Base-by-base conservation (phyloP, 2,329 filamentous ascomycete genomes). In the Akanthomyces dipterigenus region DNA sequence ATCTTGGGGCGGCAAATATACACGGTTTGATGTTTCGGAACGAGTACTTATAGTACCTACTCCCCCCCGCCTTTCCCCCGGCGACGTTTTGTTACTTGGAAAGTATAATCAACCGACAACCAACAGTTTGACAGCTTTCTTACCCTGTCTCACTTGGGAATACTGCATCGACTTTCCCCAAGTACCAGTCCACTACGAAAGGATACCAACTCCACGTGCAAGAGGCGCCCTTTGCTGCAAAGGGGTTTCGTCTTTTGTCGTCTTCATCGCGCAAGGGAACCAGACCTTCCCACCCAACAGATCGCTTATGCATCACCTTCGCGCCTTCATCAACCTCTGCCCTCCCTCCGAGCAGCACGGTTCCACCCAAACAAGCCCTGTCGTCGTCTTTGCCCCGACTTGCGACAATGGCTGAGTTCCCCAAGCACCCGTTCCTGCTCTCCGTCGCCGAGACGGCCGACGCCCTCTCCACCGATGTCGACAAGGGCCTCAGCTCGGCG, bases 401-500 rank as follows among this genome's bases (percentile, higher is more conserved):
- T 64, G 63, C 60, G 66, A 67, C 64, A 69, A 67, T 77, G 70
- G 73, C 71, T 66, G 76, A 77, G 60, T 83, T 80, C 65, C 72
- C 79, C 60, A 78, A 77, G 57, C 84, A 86, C 67, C 83, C 85
- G 31, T 87, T 86, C 69, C 80, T 87, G 63, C 80, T 90, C 55
- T 72, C 82, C 24, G 78, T 82, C 66, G 76, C 83, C 65, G 81
- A 88, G 72, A 88, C 90, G 63, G 84, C 83, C 31, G 75, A 81
- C 59, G 80, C 84, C 64, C 80, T 89, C 58, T 77, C 79, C 40
- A 88, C 87, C 57, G 80, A 88, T 69, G 70, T 86, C 59, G 88
- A 91, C 63, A 86, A 82, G 70, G 89, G 89, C 43, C 77, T 93
- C 48, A 84, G 80, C 11, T 79, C 82, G 18, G 71, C 75, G 9